Base-by-base conservation (phyloP, 2,329 filamentous ascomycete genomes). In the Aureobasidium sp. region DNA sequence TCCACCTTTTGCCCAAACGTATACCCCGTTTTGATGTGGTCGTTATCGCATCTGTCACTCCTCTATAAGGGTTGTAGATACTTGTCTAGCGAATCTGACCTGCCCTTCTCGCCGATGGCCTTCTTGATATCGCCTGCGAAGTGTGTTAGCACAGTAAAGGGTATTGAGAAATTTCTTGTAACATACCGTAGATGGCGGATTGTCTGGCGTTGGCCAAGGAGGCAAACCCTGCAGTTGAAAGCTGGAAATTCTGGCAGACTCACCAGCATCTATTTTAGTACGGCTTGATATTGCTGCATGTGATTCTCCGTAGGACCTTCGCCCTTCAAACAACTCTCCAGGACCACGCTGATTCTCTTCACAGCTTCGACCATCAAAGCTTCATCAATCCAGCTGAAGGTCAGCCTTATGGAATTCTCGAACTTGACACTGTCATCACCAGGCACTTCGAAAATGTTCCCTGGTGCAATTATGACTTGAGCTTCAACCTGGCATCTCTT, bases 131-230 rank as follows among this genome's bases (percentile, higher is more conserved):
- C 55, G 39, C 37, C 49, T 52, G 27, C n/a, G 25, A 25, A 17
- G 22, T 25, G 20, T 42, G 15, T 39, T 29, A 44, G 25, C 20
- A 34, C 36, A 22, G 27, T 60, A 51, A 37, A 63, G 45, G 20
- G 65, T 66, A 49, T 63, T 57, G 17, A 47, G 42, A 15, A 39
- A 1, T 22, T 31, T 9, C 44, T 41, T 88, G 90, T 17, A 20
- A 42, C 39, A 14, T 44, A 42, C 52, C 56, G 56, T 59, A 59
- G 56, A 59, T 59, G 72, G 89, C 89, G 78, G 94, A 94, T 79
- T 94, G 90, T 75, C 87, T 87, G 67, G 87, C 86, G 65, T 87
- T 90, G 69, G 91, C 77, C 84, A 88, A 87, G 80, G 58, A 89
- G 78, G 83, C 87, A 87, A 71, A 90, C 88, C 29, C n/a, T 44